These are phyloP conservation scores for Emmonsia crescens DNA, from an alignment of 2,329 filamentous ascomycete genomes.

Conservation along the genomic window DNA sequence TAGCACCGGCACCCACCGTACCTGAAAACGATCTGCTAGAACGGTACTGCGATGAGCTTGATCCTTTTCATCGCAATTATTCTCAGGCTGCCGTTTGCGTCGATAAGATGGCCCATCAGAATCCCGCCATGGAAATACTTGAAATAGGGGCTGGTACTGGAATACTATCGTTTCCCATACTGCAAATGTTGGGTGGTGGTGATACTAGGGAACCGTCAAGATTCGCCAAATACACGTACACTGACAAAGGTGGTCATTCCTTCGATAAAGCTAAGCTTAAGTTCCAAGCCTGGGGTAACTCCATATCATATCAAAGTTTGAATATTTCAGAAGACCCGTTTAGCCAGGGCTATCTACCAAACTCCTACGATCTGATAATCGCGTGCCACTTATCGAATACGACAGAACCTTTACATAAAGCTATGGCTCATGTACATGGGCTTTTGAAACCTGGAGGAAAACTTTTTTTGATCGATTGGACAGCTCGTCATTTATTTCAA, in stretches of 20 bases:
- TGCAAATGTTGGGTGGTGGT: not conserved
- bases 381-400: constrained; percentile 30
- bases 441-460: constrained; percentile 34
- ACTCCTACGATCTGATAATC: constrained; percentile 23
- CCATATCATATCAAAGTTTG: constrained; percentile 20
- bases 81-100: constrained; percentile 15
- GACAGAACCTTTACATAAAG: constrained; percentile 18
- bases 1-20: constrained; percentile 21
- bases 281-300: not conserved
- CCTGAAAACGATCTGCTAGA: constrained; percentile 19
- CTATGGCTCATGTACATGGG: constrained; percentile 21
- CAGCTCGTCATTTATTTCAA: constrained; percentile 17
- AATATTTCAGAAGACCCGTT: constrained; percentile 20
- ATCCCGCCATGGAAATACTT: constrained; percentile 18
- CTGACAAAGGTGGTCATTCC: constrained; percentile 13
- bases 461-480: constrained; percentile 31
- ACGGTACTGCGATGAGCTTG: constrained; percentile 16
- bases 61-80: constrained; percentile 15
- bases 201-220: not conserved
- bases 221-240: constrained; percentile 12
- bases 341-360: constrained; percentile 23
- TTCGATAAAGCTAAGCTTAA: constrained; percentile 10
- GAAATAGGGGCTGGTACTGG: constrained; percentile 15
- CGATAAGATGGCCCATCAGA: constrained; percentile 20
- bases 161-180: not conserved